A percentile compares a stretch with the other conserved stretches of the same genome.
Conservation (phyloP, 345 rosid genomes). For the Streptanthus diversifolius region DNA sequence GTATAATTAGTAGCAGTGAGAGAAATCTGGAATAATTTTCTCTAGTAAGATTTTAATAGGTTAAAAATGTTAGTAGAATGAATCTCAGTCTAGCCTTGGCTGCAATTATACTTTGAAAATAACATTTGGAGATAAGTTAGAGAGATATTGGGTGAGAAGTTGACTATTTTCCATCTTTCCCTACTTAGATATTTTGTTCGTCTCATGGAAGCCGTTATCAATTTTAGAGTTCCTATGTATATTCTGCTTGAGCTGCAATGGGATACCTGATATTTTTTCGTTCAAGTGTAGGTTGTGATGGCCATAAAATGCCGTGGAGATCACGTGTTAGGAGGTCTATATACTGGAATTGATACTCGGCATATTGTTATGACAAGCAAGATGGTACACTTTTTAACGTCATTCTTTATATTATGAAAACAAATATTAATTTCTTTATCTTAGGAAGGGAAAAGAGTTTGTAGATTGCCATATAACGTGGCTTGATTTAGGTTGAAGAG, state of each 20-base stretch:
- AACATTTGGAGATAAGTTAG: neutral
- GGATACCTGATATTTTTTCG: neutral
- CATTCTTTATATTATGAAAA: neutral
- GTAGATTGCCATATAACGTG: neutral
- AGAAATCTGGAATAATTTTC: neutral
- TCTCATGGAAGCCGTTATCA: neutral
- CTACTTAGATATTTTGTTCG: neutral
- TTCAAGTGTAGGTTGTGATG: constrained; percentile 75
- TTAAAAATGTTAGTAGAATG: neutral
- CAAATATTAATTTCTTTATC: neutral
- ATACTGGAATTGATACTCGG: constrained; percentile 67
- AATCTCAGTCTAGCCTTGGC: constrained; percentile 18
- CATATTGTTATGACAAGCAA: constrained; percentile 91
- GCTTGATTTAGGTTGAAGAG: constrained; percentile 72
- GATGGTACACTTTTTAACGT: constrained; percentile 51
- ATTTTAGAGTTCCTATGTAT: neutral
- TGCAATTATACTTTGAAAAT: neutral
- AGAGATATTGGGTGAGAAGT: neutral
- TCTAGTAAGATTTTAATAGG: neutral
- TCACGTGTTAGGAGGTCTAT: constrained; percentile 68
- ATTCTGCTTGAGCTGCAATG: neutral
- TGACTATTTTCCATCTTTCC: neutral
- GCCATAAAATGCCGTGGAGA: constrained; percentile 85
- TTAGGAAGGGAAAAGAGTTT: neutral
- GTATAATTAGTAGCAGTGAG: neutral